Conservation (phyloP, 768 basidiomycete species). For the Suillus cothurnatus region DNA sequence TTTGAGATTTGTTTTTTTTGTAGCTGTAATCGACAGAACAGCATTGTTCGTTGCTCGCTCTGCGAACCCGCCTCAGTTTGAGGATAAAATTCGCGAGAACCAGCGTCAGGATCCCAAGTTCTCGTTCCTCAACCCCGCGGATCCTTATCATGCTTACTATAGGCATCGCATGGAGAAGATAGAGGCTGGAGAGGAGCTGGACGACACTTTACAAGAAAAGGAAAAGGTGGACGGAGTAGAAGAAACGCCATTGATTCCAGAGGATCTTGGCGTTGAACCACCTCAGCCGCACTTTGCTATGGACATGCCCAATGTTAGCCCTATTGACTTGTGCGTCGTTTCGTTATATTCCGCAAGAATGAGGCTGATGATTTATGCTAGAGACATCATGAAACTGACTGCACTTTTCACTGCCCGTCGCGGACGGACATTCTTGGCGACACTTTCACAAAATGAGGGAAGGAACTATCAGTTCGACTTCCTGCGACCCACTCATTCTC, state of each 20-base stretch:
- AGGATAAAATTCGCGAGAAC: slow-evolving; percentile 96
- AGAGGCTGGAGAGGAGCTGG: slow-evolving; percentile 70
- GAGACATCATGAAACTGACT: slow-evolving; percentile 95
- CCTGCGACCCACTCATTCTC: slow-evolving; percentile 90
- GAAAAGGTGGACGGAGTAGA: slow-evolving; percentile 39
- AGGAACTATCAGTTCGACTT: slow-evolving; percentile 99
- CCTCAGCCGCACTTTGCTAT: slow-evolving; percentile 81
- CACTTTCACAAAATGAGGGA: slow-evolving; percentile 85
- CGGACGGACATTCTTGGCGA: slow-evolving; percentile 82
- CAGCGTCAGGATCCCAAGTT: slow-evolving; percentile 98
- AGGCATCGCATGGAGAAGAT: slow-evolving; percentile 88
- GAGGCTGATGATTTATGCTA: slow-evolving; percentile 32
- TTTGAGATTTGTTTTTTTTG: slow-evolving; percentile 15
- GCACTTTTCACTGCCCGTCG: slow-evolving; percentile 94
- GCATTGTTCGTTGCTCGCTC: slow-evolving; percentile 90
- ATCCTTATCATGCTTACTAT: slow-evolving; percentile 99
- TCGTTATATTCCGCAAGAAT: slow-evolving; percentile 1
- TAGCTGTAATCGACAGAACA: slow-evolving; percentile 95
- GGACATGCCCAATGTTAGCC: slow-evolving; percentile 83
- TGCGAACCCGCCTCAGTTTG: slow-evolving; percentile 90
- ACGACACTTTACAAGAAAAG: slow-evolving; percentile 54
- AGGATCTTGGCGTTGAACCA: slow-evolving; percentile 76
- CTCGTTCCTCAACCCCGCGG: slow-evolving; percentile 94
- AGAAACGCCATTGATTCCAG: slow-evolving; percentile 36
- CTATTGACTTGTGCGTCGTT: slow-evolving; percentile 84